phyloP scores from a whole-genome alignment of 768 basidiomycete genomes.

The Termitomyces sp. region DNA sequence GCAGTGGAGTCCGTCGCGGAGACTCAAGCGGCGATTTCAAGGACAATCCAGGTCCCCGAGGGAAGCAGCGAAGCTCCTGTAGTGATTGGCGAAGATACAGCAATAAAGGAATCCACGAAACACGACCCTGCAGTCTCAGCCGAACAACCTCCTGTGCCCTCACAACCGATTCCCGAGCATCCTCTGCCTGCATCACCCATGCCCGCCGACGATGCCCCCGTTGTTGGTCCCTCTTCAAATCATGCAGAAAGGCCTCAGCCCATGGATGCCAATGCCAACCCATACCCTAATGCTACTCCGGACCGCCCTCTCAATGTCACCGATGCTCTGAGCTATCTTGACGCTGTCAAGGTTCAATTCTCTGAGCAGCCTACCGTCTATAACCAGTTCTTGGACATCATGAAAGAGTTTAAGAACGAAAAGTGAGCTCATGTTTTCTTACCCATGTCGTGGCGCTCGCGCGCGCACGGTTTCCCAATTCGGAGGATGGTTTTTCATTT shows the following conservation, averaged over 20 bases:
- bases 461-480: background rate
- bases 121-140: constrained; percentile 1
- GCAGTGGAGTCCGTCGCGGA: background rate
- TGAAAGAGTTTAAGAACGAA: constrained; percentile 99
- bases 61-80: constrained; percentile 9
- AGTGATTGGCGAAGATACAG: constrained; percentile 7
- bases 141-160: constrained; percentile 7
- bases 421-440: constrained; percentile 41
- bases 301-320: constrained; percentile 84
- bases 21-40: background rate
- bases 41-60: background rate
- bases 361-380: constrained; percentile 92
- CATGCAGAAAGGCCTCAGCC: constrained; percentile 7
- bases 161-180: constrained; percentile 6
- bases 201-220: constrained; percentile 10
- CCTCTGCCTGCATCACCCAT: constrained; percentile 9
- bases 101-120: constrained; percentile 6
- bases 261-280: constrained; percentile 26
- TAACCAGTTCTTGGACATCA: constrained; percentile 91
- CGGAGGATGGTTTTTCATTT: background rate
- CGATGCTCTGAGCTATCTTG: constrained; percentile 90
- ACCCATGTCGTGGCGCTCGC: background rate
- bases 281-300: constrained; percentile 20
- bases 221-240: constrained; percentile 7
- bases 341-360: constrained; percentile 90